Conservation (phyloP, 768 basidiomycete genomes). For the Termitomyces sp. region DNA sequence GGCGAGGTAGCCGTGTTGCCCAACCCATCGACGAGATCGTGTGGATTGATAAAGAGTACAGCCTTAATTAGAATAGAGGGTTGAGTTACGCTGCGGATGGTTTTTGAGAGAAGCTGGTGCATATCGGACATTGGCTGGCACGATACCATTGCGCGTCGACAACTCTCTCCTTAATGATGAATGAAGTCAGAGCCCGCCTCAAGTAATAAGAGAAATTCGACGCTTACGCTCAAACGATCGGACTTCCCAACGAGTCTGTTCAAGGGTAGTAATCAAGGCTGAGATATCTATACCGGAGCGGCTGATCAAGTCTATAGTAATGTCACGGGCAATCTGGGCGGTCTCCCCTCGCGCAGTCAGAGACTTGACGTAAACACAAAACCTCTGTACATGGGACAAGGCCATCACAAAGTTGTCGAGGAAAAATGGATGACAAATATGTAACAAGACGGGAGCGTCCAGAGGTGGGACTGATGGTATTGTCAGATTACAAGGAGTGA, state of each 20-base stretch:
- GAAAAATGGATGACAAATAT: constrained; percentile 60
- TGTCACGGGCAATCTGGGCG: constrained; percentile 59
- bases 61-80: constrained; percentile 59
- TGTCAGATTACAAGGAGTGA: neutral
- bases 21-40: constrained; percentile 66
- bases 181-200: constrained; percentile 3
- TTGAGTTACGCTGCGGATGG: constrained; percentile 42
- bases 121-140: constrained; percentile 54
- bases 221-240: constrained; percentile 31
- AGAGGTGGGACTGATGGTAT: constrained; percentile 13
- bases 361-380: constrained; percentile 49
- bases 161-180: constrained; percentile 44
- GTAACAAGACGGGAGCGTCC: constrained; percentile 45
- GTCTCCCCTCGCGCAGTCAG: constrained; percentile 58
- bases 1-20: constrained; percentile 33
- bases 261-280: constrained; percentile 45
- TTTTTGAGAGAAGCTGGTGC: constrained; percentile 35
- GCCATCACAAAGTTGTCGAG: constrained; percentile 48
- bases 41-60: constrained; percentile 67
- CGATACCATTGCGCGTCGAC: constrained; percentile 50
- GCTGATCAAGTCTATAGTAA: constrained; percentile 60
- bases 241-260: constrained; percentile 30
- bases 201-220: neutral
- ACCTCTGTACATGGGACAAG: constrained; percentile 54
- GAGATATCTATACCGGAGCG: constrained; percentile 62